Conservation (phyloP, 345 rosid genomes). For the Cardamine occulta region DNA sequence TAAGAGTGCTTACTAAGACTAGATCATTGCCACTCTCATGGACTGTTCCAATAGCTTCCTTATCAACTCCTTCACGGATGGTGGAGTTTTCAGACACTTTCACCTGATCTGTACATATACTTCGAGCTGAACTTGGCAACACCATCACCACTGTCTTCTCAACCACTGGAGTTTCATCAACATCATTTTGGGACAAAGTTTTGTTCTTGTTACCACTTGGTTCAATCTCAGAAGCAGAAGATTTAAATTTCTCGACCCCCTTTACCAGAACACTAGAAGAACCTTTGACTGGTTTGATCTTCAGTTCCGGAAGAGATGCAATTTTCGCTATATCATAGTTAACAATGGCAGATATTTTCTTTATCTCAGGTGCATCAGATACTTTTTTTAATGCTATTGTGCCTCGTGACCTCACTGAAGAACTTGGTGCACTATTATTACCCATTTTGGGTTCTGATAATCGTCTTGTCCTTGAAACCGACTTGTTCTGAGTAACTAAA, state of each 20-base stretch:
- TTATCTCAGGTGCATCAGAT: constrained; percentile 59
- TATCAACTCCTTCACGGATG: constrained; percentile 45
- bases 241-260: constrained; percentile 44
- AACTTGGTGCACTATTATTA: constrained; percentile 42
- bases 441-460: constrained; percentile 75
- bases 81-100: constrained; percentile 45
- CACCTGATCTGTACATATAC: constrained; percentile 40
- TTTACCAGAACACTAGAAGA: constrained; percentile 45
- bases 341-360: constrained; percentile 80
- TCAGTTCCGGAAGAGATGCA: constrained; percentile 82
- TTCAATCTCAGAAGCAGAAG: constrained; percentile 45
- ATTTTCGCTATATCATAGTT: constrained; percentile 77
- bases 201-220: constrained; percentile 44
- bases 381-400: constrained; percentile 49
- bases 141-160: constrained; percentile 78
- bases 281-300: constrained; percentile 55
- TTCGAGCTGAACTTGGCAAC: constrained; percentile 47
- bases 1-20: constrained; percentile 40
- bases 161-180: constrained; percentile 62
- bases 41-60: constrained; percentile 43
- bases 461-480: constrained; percentile 70
- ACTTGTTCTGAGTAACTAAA: constrained; percentile 56
- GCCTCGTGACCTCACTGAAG: constrained; percentile 58
- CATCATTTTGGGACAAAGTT: constrained; percentile 49
- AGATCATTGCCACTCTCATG: constrained; percentile 51